Conservation (phyloP, 2,329 filamentous ascomycete species). For the Penicillium sp. region DNA sequence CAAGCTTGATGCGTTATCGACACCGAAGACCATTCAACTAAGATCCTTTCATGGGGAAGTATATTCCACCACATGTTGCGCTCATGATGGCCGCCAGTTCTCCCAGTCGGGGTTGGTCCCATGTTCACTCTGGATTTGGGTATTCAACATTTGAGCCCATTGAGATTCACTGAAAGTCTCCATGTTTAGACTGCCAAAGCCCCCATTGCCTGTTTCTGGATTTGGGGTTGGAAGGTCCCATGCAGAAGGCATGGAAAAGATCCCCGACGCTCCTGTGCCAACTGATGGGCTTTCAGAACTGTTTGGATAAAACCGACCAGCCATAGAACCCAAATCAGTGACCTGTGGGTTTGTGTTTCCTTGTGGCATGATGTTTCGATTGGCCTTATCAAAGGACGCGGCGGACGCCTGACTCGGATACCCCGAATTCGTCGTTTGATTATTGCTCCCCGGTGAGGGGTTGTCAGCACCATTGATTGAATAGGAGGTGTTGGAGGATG, state of each 20-base stretch:
- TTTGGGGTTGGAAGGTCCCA: constrained; percentile 33
- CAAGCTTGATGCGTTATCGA: neutral
- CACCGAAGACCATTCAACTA: neutral
- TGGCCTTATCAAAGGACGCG: constrained; percentile 18
- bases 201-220: constrained; percentile 15
- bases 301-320: constrained; percentile 19
- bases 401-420: constrained; percentile 13
- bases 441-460: constrained; percentile 26
- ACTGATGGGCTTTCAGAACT: constrained; percentile 18
- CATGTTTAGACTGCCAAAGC: constrained; percentile 24
- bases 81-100: constrained; percentile 28
- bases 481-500: constrained; percentile 40
- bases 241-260: constrained; percentile 28
- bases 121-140: constrained; percentile 24
- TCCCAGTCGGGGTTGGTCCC: constrained; percentile 26
- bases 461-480: constrained; percentile 33
- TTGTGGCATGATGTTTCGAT: constrained; percentile 16
- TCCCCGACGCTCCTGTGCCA: constrained; percentile 21
- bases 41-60: neutral
- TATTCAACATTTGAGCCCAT: constrained; percentile 37
- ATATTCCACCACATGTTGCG: neutral
- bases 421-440: constrained; percentile 17
- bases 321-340: constrained; percentile 16
- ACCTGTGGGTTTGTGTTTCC: constrained; percentile 17
- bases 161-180: constrained; percentile 36